Conservation (phyloP, 805 yeast genomes). For the Lipomyces starkeyi region DNA sequence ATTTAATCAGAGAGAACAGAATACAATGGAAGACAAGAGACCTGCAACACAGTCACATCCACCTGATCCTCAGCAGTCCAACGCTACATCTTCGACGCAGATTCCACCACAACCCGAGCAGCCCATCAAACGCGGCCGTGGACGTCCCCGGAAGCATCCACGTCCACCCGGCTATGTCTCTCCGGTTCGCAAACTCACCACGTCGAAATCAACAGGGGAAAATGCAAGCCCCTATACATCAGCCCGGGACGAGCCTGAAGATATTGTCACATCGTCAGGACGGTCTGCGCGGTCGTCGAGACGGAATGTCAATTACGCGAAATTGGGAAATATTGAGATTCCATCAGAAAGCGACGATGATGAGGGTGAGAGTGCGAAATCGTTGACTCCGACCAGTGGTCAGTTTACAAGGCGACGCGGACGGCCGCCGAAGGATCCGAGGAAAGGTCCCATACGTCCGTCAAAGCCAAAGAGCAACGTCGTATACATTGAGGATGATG, state of each 20-base stretch:
- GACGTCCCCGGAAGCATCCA: constrained; percentile 30
- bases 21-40: background rate
- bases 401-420: constrained; percentile 17
- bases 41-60: background rate
- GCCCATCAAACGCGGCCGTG: constrained; percentile 33
- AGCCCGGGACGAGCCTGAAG: background rate
- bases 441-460: constrained; percentile 11
- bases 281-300: constrained; percentile 21
- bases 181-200: constrained; percentile 4
- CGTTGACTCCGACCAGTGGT: constrained; percentile 2
- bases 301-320: constrained; percentile 11
- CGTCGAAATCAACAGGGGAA: constrained; percentile 8
- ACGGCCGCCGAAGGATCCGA: constrained; percentile 29
- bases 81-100: background rate
- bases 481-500: constrained; percentile 13
- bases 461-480: constrained; percentile 1
- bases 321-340: background rate
- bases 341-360: constrained; percentile 1
- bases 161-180: constrained; percentile 19
- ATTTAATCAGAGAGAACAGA: background rate
- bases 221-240: background rate
- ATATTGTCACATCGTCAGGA: constrained; percentile 15
- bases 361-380: background rate
- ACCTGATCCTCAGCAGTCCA: background rate
- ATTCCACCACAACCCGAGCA: background rate